Conservation (phyloP, 1,139 yeast genomes). For the Pichia terricola region DNA sequence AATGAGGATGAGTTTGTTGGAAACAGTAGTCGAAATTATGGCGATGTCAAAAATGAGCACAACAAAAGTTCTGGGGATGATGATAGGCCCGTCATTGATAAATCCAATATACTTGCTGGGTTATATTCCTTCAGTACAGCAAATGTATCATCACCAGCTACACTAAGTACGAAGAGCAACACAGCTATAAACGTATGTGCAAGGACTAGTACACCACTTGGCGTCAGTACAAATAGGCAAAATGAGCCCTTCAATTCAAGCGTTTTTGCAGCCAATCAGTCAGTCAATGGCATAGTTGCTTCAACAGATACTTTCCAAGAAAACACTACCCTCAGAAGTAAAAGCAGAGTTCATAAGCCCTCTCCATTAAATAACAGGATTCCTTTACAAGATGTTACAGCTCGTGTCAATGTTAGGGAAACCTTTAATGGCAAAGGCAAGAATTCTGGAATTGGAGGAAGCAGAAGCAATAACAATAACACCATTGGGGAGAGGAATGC, state of each 20-base stretch:
- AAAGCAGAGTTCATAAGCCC: constrained; percentile 3
- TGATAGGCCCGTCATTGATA: constrained; percentile 5
- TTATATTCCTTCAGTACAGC: constrained; percentile 9
- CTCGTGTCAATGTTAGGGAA: not conserved
- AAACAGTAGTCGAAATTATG: not conserved
- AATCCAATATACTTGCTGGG: constrained; percentile 12
- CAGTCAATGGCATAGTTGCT: too few relatives aligned
- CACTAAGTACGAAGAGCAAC: too few relatives aligned
- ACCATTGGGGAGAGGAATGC: too few relatives aligned
- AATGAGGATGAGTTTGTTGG: constrained; percentile 5
- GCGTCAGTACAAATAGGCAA: too few relatives aligned
- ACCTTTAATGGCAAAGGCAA: not conserved
- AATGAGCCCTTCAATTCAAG: too few relatives aligned
- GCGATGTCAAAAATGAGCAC: not conserved
- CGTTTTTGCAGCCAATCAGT: too few relatives aligned
- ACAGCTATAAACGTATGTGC: too few relatives aligned
- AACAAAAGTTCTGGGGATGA: not conserved
- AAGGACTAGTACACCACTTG: too few relatives aligned
- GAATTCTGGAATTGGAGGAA: not conserved
- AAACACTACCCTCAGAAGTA: too few relatives aligned
- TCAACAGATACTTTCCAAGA: too few relatives aligned
- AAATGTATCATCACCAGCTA: too few relatives aligned
- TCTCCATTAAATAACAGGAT: constrained; percentile 7
- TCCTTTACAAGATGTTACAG: constrained; percentile 8
- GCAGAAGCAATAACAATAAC: not conserved